These are phyloP conservation scores for Climacium dendroides DNA, from an alignment of 225 moss, liverwort and hornwort species.

Conservation along the genomic window DNA sequence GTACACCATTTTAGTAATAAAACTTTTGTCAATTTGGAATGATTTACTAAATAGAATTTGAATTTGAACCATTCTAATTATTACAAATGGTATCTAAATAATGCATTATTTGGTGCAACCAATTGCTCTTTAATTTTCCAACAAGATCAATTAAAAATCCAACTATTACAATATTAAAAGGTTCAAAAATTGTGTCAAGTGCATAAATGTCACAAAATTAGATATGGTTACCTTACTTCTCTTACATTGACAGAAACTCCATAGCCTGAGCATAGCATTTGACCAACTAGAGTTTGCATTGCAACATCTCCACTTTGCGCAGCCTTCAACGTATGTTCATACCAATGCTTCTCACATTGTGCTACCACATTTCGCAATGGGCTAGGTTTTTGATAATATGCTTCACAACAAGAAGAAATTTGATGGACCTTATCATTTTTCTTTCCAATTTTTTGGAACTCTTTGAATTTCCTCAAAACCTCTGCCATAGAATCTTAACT, in stretches of 20 bases:
- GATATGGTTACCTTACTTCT: not conserved
- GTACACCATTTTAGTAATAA: not conserved
- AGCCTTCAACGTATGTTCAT: not conserved
- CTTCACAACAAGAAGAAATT: not conserved
- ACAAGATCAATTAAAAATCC: not conserved
- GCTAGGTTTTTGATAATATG: not conserved
- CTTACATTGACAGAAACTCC: not conserved
- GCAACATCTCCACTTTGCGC: not conserved
- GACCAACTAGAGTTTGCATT: not conserved
- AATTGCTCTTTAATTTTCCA: not conserved
- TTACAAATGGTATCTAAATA: not conserved
- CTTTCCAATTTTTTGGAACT: not conserved
- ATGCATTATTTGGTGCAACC: not conserved
- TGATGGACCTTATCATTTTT: not conserved
- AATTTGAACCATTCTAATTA: not conserved
- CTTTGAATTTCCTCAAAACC: not conserved
- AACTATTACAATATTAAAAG: not conserved
- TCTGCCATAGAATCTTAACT: not conserved
- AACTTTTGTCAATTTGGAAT: not conserved
- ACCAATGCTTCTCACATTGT: not conserved
- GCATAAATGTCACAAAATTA: not conserved
- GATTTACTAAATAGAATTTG: not conserved
- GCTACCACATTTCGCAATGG: not conserved
- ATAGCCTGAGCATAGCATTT: not conserved
- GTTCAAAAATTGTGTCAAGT: fast-evolving